phyloP scores from a whole-genome alignment of 73 alveolate species.

The Paramecium bursaria region DNA sequence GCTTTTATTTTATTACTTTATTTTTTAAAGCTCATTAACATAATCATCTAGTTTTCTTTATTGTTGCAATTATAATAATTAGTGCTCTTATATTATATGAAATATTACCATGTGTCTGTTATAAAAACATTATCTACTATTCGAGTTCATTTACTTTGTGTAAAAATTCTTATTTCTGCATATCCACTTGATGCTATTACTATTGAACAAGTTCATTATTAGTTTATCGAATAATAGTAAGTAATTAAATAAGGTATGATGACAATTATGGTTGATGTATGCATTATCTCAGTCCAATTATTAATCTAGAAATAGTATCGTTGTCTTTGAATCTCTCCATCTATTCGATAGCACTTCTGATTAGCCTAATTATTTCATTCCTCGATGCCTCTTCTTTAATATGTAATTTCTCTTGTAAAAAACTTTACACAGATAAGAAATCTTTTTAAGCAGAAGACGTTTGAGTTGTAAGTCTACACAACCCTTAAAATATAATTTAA shows the following conservation, averaged over 20 bases:
- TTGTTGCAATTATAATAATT: not conserved
- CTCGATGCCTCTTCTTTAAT: conserved; percentile 52
- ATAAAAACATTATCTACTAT: no score
- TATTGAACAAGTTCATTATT: not conserved
- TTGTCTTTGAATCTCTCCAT: not conserved
- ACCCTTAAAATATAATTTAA: not conserved
- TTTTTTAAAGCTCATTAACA: not conserved
- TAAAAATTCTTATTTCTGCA: not conserved
- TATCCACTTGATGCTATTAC: not conserved
- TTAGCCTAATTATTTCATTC: conserved; percentile 32
- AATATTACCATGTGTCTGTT: not conserved
- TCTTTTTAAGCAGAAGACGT: conserved; percentile 33
- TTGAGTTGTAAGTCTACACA: conserved; percentile 41
- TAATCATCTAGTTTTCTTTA: no score
- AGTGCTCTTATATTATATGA: not conserved
- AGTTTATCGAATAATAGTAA: not conserved
- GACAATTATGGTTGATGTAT: conserved; percentile 23
- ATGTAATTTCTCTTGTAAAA: conserved; percentile 20
- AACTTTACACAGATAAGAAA: conserved; percentile 24
- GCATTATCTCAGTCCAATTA: conserved; percentile 21
- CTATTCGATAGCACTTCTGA: conserved; percentile 4
- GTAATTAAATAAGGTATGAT: not conserved
- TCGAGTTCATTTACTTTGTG: conserved; percentile 1
- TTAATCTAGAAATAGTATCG: not conserved
- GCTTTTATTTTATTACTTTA: not conserved